Percentiles rank a stretch among this genome's conserved stretches.
phyloP scores from a whole-genome alignment of 2,329 filamentous ascomycete genomes.

The Neocatenulostroma microsporum region DNA sequence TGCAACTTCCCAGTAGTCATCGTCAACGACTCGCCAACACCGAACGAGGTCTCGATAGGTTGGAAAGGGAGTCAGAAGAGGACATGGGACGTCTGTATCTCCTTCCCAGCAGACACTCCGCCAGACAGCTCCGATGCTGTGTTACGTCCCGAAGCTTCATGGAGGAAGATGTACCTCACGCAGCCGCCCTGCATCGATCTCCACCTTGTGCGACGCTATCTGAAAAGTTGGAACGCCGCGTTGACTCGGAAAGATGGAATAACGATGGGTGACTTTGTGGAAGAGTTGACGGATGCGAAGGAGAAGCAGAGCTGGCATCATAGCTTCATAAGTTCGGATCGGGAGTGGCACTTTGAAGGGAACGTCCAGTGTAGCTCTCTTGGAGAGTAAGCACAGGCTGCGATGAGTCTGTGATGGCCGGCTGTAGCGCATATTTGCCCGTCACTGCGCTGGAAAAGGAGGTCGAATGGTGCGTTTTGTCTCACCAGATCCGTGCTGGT shows the following conservation, averaged over 20 bases:
- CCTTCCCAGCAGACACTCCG: slow-evolving; percentile 14
- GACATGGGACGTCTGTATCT: slow-evolving; percentile 27
- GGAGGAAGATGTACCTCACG: slow-evolving; percentile 18
- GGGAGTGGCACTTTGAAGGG: slow-evolving; percentile 32
- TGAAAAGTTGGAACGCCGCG: slow-evolving; percentile 12
- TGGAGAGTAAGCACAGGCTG: slow-evolving; percentile 28
- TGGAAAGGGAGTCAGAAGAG: slow-evolving; percentile 20
- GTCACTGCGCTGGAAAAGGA: no score
- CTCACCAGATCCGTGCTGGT: no score
- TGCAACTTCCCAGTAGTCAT: slow-evolving; percentile 28
- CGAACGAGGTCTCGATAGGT: slow-evolving; percentile 7
- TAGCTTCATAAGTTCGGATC: slow-evolving; percentile 25
- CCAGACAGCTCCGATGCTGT: slow-evolving; percentile 12
- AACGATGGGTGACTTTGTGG: slow-evolving; percentile 17
- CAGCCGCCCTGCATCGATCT: slow-evolving; percentile 17
- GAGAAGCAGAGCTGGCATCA: slow-evolving; percentile 22
- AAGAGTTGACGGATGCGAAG: slow-evolving; percentile 17
- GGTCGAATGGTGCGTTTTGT: no score
- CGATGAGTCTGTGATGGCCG: no score
- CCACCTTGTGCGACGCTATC: slow-evolving; percentile 18
- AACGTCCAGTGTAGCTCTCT: slow-evolving; percentile 22
- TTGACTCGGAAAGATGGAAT: slow-evolving; percentile 15
- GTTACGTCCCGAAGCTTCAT: slow-evolving; percentile 14
- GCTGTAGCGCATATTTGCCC: no score
- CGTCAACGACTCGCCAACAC: slow-evolving; percentile 16